These are phyloP conservation scores for Colletotrichum navitas DNA, from an alignment of 2,329 filamentous ascomycete genomes.

Conservation along the genomic window DNA sequence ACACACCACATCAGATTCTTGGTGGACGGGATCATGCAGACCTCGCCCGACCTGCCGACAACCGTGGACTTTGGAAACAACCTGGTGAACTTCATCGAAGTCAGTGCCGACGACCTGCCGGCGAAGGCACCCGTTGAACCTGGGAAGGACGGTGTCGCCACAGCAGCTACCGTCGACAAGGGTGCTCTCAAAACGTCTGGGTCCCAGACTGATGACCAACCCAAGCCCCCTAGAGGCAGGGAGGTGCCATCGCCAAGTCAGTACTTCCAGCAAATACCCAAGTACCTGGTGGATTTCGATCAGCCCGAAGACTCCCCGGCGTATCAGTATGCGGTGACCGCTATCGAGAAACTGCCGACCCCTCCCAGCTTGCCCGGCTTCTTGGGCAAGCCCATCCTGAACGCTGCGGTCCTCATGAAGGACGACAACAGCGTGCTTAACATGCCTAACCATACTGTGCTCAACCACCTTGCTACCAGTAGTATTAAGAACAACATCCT, in stretches of 20 bases:
- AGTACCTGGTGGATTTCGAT: slow-evolving; percentile 89
- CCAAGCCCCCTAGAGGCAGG: slow-evolving; percentile 65
- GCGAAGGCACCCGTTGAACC: slow-evolving; percentile 49
- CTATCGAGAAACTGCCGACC: slow-evolving; percentile 82
- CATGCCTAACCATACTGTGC: slow-evolving; percentile 95
- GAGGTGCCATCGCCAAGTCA: slow-evolving; percentile 66
- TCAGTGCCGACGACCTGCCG: slow-evolving; percentile 79
- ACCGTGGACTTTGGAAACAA: slow-evolving; percentile 99
- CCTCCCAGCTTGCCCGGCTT: slow-evolving; percentile 92
- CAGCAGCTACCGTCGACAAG: slow-evolving; percentile 45
- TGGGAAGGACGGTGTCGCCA: slow-evolving; percentile 50
- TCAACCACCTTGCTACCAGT: slow-evolving; percentile 97
- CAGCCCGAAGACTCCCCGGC: slow-evolving; percentile 81
- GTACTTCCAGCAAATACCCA: slow-evolving; percentile 82
- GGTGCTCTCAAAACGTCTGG: slow-evolving; percentile 50
- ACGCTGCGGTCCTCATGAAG: slow-evolving; percentile 91
- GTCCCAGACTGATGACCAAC: slow-evolving; percentile 57
- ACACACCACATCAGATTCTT: slow-evolving; percentile 98
- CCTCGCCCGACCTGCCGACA: slow-evolving; percentile 87
- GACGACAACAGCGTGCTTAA: slow-evolving; percentile 97
- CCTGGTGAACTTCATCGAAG: slow-evolving; percentile 97
- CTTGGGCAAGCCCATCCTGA: slow-evolving; percentile 93
- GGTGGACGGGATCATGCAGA: slow-evolving; percentile 93
- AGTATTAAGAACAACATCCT: slow-evolving; percentile 98
- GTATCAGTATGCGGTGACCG: slow-evolving; percentile 80